Evolutionary conservation across 768 basidiomycete genomes (phyloP), one percentile per base, ranked within the genome.

Genomic region (Lactarius hengduanensis): DNA sequence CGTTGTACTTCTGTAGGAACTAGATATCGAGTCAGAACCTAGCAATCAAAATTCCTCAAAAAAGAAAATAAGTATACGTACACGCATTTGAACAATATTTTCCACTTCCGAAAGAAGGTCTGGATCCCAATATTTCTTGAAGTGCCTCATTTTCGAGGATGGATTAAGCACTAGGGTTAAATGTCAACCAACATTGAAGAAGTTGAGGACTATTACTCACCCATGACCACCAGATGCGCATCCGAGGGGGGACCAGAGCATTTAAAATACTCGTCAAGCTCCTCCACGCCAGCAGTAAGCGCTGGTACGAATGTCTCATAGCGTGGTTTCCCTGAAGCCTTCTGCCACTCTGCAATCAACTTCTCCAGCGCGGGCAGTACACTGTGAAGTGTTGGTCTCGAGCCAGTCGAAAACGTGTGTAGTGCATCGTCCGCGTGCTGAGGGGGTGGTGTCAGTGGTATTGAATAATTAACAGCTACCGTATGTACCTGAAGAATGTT

Each of bases 351-450:
- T 13, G 10, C 6, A 47, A 47, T 15, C 18, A 60, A 22, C 4
- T 28, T 32, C 34, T 60, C 30, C 5, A 60, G 2, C 4, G 43
- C 28, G 2, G 59, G 59, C 18, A 60, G 11, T 16, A 30, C 59
- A 26, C n/a, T 26, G 18, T 15, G 9, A n/a, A 60, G 43, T 1
- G 59, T 60, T 10, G 43, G 30, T 6, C 18, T 47, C 22, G 18
- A 30, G 10, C 10, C 4, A 22, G 59, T 30, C 4, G 59, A 47
- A 45, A 60, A 60, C 1, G 18, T 43, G 4, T 47, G 59, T 16
- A 47, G 59, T 3, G 28, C 59, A 18, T 47, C 34, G n/a, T 60
- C 43, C 18, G 43, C 41, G 9, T 60, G 59, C 59, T 45, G 13
- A 15, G 18, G 43, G 20, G 5, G n/a, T 10, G n/a, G 45, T 10